Base-by-base conservation (phyloP, 2,329 filamentous ascomycete genomes). In the Verruconis gallopava region DNA sequence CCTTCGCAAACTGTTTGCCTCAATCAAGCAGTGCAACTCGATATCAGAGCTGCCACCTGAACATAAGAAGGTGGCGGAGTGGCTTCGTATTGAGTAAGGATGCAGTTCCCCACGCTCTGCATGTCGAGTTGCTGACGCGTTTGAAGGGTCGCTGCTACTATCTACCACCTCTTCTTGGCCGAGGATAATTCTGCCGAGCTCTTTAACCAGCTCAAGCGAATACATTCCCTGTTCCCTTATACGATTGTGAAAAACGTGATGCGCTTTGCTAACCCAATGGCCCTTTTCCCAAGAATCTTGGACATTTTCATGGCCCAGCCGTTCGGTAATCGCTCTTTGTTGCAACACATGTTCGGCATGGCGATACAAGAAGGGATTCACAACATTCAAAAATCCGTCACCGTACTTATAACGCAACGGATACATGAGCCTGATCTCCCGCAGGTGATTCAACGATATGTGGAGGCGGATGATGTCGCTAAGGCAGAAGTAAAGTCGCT, bases 121-220 rank as follows among this genome's bases (percentile, higher is more conserved):
- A 34, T 45, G 49, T 54, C 3, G 11, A 21, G 25, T 40, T 21
- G 40, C 36, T 37, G 35, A 51, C 35, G 19, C 25, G 36, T 18
- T 22, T 12, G 14, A 40, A 70, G 67, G 64, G 80, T 98, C 38
- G 91, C 91, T 18, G 91, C 91, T 32, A 95, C 91, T 17, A 77
- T 96, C 45, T 98, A 98, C 57, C 91, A 98, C 59, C 69, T 98
- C 22, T 98, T 98, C 69, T 72, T 98, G 35, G 91, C 91, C 4
- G 91, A 98, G 59, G 91, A 98, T 63, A 98, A 98, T 60, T 95
- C 89, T 0, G 88, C 91, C 1, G 91, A 98, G 56, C 64, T 98
- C 21, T 96, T 96, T 59, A 85, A 86, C 0, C 91, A 98, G 61
- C 79, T 83, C 3, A 94, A 89, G 64, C 77, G 84, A 46, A 95